A percentile compares a stretch with the other conserved stretches of the same genome.
These are phyloP conservation scores for Apostasia ramifera DNA, from an alignment of 106 monocot species.

Conservation along the genomic window DNA sequence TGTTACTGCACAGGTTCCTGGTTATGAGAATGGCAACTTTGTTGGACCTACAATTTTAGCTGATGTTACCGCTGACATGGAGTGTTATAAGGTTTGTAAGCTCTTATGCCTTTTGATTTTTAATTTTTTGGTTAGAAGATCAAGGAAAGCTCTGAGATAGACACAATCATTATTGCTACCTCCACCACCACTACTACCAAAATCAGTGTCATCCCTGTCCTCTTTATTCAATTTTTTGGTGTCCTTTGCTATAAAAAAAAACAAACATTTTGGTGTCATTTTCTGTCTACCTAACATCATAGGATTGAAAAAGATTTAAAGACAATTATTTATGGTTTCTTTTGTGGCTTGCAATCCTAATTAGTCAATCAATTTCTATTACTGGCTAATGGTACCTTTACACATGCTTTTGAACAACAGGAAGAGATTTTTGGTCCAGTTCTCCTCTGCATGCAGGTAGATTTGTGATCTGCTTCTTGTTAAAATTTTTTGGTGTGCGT, in stretches of 20 bases:
- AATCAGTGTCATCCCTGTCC: no score
- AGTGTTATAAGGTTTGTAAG: slow-evolving; percentile 74
- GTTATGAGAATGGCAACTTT: slow-evolving; percentile 86
- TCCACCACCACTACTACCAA: no score
- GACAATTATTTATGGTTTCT: no score
- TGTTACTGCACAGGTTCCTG: slow-evolving; percentile 52
- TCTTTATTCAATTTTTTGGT: no score
- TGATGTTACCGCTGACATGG: slow-evolving; percentile 75
- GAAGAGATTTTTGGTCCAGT: slow-evolving; percentile 99
- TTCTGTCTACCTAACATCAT: no score
- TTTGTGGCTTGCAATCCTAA: no score
- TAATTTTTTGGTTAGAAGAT: neutral
- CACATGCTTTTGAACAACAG: slow-evolving; percentile 29
- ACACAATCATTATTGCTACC: no score
- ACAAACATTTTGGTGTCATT: no score
- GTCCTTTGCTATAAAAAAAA: no score
- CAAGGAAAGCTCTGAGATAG: neutral
- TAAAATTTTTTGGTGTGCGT: no score
- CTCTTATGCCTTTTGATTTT: neutral
- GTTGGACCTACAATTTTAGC: slow-evolving; percentile 89
- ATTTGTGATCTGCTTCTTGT: neutral
- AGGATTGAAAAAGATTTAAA: no score
- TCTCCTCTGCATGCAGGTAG: slow-evolving; percentile 92
- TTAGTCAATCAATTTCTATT: no score
- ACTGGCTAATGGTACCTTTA: neutral